Base-by-base conservation (phyloP, 2,329 filamentous ascomycete species). In the Stagonosporopsis tanaceti region DNA sequence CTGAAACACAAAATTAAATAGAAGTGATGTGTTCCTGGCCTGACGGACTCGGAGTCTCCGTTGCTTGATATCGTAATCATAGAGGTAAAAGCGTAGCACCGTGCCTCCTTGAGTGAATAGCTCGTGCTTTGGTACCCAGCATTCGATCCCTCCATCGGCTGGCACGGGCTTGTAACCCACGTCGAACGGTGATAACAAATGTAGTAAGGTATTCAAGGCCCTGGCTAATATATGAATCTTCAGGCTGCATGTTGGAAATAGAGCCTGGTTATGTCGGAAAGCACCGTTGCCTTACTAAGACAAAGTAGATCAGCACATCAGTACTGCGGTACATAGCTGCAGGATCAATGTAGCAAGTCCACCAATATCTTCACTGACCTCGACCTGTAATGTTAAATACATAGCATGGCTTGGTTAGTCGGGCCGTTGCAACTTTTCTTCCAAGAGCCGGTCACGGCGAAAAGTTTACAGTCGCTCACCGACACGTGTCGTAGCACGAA, bases 401-500 rank as follows among this genome's bases (percentile, higher is more conserved):
- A 7, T 27, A 2, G 15, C 25, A 39, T 27, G 38, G 39, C 27
- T 27, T 39, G 44, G 48, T 35, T 41, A 39, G n/a, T n/a, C 15
- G 25, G 48, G 38, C 54, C 47, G 54, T 38, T 40, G 35, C 28
- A 28, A 6, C 15, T 12, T 35, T 15, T 25, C 12, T 22, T 30
- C 53, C 25, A 17, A 57, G 24, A 45, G 25, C 17, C 38, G 44
- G 4, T 15, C 20, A 24, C 20, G 12, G 25, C 8, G 24, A 17
- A 20, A 28, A 50, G 34, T 24, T 53, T 35, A 37, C 20, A 9
- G 34, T 34, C 27, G 20, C 44, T 45, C 54, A 48, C 27, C 20
- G 45, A 53, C 54, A 57, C 39, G 48, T 53, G 48, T 39, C 28
- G 27, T 20, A 53, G 39, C 11, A 46, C 45, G 27, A 40, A 45